A percentile compares a stretch with the other conserved stretches of the same genome.
Evolutionary conservation across 768 basidiomycete species (phyloP).

Genomic region (Trametes villosa): DNA sequence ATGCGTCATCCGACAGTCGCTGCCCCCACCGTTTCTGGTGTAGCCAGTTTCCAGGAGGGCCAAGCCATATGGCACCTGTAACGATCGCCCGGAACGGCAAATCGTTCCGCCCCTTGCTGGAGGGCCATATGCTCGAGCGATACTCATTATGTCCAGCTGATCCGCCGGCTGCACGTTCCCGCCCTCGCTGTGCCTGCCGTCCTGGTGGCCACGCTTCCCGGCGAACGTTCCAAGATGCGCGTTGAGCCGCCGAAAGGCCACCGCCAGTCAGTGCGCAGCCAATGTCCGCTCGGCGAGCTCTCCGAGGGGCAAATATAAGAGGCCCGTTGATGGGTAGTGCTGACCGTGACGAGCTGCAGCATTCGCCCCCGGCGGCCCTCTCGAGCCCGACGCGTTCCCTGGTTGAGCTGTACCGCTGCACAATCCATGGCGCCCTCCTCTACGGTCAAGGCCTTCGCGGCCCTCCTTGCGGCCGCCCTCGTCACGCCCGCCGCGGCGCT

Average conservation of each 20-base stretch:
- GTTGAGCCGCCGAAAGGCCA: background rate
- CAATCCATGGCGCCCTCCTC: background rate
- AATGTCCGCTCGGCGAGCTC: background rate
- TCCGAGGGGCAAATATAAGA: background rate
- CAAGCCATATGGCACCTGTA: background rate
- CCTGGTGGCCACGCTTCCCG: background rate
- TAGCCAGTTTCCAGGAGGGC: background rate
- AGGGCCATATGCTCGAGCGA: background rate
- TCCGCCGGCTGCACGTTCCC: slow-evolving; percentile 11
- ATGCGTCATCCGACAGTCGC: background rate
- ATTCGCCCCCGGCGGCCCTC: background rate
- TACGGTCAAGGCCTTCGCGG: slow-evolving; percentile 5
- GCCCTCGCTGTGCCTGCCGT: background rate
- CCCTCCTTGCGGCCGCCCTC: slow-evolving; percentile 4
- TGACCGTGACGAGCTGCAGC: background rate
- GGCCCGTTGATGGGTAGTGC: background rate
- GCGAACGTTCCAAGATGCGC: background rate
- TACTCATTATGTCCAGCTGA: background rate
- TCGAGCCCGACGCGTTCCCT: background rate
- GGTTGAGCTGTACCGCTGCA: background rate
- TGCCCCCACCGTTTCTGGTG: background rate
- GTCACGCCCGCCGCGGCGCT: slow-evolving; percentile 1
- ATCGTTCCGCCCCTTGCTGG: background rate
- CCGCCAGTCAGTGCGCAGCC: background rate
- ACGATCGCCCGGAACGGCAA: background rate